Conservation (phyloP, 176 grass and related monocot species). For the Aegilops speltoides region DNA sequence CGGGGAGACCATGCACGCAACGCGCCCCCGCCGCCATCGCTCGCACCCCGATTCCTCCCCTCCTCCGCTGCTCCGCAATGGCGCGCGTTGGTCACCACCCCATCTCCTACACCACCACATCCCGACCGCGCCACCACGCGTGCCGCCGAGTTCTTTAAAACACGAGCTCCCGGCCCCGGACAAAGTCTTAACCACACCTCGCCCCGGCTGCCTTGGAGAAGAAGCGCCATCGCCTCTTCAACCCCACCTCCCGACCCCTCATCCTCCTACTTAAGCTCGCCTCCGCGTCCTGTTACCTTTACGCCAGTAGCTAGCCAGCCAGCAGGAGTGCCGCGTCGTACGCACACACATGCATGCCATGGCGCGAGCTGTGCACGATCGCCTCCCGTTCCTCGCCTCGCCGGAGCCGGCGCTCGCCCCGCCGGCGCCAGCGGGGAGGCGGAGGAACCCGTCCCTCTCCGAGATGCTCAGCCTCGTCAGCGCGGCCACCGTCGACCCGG, state of each 20-base stretch:
- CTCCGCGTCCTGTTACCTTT: neutral
- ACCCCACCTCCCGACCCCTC: neutral
- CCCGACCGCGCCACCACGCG: neutral
- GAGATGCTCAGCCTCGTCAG: conserved; percentile 78
- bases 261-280: neutral
- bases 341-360: conserved; percentile 28
- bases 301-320: neutral
- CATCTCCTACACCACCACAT: conserved; percentile 20
- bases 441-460: conserved; percentile 46
- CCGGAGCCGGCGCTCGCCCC: neutral
- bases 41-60: neutral
- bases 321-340: neutral
- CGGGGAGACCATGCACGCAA: conserved; percentile 2
- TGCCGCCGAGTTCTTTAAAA: conserved; percentile 32
- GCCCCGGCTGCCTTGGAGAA: conserved; percentile 4
- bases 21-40: conserved; percentile 11
- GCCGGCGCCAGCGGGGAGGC: neutral
- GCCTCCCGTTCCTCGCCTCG: conserved; percentile 37
- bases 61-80: neutral
- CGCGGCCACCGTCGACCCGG: conserved; percentile 42
- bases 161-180: conserved; percentile 40
- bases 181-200: conserved; percentile 41
- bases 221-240: conserved; percentile 29
- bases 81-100: conserved; percentile 60
- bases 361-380: conserved; percentile 47